Percentiles rank a stretch among this genome's conserved stretches.
These are phyloP conservation scores for Neurospora hispaniola DNA, from an alignment of 495 filamentous ascomycete species.

Conservation along the genomic window DNA sequence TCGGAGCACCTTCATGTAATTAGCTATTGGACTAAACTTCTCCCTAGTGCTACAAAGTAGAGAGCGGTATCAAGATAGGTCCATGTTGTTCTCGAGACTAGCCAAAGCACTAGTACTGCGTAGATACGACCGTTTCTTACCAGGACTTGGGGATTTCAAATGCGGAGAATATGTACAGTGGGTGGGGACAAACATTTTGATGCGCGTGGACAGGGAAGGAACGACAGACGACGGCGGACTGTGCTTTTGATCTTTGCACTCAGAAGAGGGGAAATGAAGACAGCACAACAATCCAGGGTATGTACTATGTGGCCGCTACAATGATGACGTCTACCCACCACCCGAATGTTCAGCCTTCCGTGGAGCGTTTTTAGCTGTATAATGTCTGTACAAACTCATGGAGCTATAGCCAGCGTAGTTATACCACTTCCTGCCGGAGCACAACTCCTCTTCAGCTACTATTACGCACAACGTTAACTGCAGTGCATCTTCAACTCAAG, in stretches of 20 bases:
- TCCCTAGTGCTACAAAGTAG: neutral
- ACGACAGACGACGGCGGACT: neutral
- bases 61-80: neutral
- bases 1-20: neutral
- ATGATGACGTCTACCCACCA: neutral
- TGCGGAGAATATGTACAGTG: neutral
- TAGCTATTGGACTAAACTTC: neutral
- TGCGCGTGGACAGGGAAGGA: neutral
- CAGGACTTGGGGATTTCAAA: neutral
- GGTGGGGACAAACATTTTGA: neutral
- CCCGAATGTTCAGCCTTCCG: neutral
- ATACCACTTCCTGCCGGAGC: neutral
- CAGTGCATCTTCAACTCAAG: neutral
- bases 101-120: neutral
- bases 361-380: neutral
- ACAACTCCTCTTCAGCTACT: neutral
- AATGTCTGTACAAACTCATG: neutral
- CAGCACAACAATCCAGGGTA: neutral
- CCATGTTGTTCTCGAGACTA: neutral
- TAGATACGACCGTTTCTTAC: neutral
- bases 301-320: neutral
- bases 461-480: neutral
- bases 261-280: neutral
- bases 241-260: neutral
- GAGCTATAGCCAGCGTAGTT: neutral